Conservation (phyloP, 192 early-diverging fungal genomes). For the Entomortierella lignicola region DNA sequence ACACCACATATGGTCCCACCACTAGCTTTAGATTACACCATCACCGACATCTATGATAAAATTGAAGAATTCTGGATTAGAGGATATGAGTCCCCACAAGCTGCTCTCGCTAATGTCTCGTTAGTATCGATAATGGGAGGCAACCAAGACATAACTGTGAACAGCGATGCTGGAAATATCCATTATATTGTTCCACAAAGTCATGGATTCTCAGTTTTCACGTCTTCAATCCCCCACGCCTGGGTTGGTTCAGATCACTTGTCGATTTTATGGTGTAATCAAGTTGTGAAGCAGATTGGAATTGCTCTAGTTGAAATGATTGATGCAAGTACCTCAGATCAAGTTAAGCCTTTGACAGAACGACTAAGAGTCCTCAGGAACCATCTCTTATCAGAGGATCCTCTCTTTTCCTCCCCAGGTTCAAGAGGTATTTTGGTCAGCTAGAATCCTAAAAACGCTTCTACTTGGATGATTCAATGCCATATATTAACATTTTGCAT, state of each 20-base stretch:
- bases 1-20: constrained; percentile 90
- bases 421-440: neutral
- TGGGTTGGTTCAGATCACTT: constrained; percentile 93
- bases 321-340: constrained; percentile 65
- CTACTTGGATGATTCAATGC: too few species aligned
- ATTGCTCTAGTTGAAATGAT: constrained; percentile 67
- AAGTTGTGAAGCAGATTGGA: constrained; percentile 78
- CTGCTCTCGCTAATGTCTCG: constrained; percentile 61
- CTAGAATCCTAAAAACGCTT: too few species aligned
- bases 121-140: constrained; percentile 93
- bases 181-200: constrained; percentile 68
- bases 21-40: constrained; percentile 70
- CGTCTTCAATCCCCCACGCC: constrained; percentile 82
- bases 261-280: constrained; percentile 92
- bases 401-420: neutral
- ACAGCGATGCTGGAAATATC: constrained; percentile 80
- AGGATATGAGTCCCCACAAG: constrained; percentile 46
- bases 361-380: constrained; percentile 75
- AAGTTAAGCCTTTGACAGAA: constrained; percentile 67
- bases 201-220: constrained; percentile 83
- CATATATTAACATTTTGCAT: too few species aligned
- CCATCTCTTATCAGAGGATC: constrained; percentile 49
- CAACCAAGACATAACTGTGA: constrained; percentile 85
- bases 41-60: constrained; percentile 70
- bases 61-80: constrained; percentile 79